These are phyloP conservation scores for Adiantum capillusveneris DNA, from an alignment of 75 land plant species.

Conservation along the genomic window DNA sequence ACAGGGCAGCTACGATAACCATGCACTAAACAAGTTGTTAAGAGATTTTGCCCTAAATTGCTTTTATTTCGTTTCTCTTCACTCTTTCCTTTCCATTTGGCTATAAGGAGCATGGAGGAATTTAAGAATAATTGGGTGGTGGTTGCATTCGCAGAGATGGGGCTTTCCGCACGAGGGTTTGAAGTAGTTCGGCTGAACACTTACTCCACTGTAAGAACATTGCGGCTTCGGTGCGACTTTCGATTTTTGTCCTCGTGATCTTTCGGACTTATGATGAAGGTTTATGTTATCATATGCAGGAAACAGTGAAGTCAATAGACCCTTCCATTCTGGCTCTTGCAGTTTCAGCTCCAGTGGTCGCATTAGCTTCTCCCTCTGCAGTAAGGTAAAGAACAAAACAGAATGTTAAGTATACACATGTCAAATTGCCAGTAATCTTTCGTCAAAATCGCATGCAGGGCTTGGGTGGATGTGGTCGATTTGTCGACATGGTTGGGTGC, in stretches of 20 bases:
- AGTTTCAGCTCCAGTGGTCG: conserved; percentile 63
- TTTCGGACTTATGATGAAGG: background rate
- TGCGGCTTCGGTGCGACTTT: too few relatives aligned
- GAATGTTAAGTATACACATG: too few relatives aligned
- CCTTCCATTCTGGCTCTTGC: conserved; percentile 41
- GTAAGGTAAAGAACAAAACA: conserved; percentile 62
- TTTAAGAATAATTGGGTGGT: too few relatives aligned
- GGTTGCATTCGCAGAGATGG: conserved; percentile 42
- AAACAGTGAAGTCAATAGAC: conserved; percentile 53
- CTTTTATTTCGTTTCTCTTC: too few relatives aligned
- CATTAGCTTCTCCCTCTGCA: conserved; percentile 97
- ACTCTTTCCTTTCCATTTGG: too few relatives aligned
- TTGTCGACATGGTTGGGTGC: conserved; percentile 52
- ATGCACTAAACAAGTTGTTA: too few relatives aligned
- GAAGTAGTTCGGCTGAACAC: conserved; percentile 80
- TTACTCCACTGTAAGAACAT: conserved; percentile 69
- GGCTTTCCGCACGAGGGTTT: conserved; percentile 70
- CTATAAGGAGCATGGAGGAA: too few relatives aligned
- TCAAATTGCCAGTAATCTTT: too few relatives aligned
- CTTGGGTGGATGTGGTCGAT: conserved; percentile 70
- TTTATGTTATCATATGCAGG: conserved; percentile 29
- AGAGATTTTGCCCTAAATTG: too few relatives aligned
- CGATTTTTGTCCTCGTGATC: too few relatives aligned
- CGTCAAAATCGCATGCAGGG: conserved; percentile 40
- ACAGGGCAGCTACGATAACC: too few relatives aligned